Evolutionary conservation across 2,329 filamentous ascomycete species (phyloP).

Genomic region (Aspergillus fumigatiaffinis): DNA sequence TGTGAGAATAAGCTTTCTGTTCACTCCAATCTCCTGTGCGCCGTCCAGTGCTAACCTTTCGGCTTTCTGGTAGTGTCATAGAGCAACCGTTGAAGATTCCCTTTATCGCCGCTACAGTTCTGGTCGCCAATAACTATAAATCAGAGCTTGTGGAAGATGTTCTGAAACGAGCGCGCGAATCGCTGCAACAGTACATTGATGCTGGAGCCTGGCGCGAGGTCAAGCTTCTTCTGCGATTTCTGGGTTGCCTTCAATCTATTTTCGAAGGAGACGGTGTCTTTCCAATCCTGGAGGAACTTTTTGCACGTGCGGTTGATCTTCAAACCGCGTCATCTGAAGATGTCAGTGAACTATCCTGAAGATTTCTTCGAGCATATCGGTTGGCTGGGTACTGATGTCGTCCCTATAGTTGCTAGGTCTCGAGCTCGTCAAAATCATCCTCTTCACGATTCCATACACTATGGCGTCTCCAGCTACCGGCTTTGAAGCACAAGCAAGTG

Average conservation of each 20-base stretch:
- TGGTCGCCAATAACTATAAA: slow-evolving; percentile 74
- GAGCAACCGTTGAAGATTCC: slow-evolving; percentile 99
- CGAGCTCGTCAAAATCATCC: slow-evolving; percentile 93
- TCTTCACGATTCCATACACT: slow-evolving; percentile 88
- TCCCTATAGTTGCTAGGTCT: slow-evolving; percentile 56
- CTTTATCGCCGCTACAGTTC: slow-evolving; percentile 78
- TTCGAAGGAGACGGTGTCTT: slow-evolving; percentile 84
- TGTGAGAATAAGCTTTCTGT: slow-evolving; percentile 19
- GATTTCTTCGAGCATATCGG: not conserved
- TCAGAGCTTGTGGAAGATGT: slow-evolving; percentile 70
- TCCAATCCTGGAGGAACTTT: slow-evolving; percentile 81
- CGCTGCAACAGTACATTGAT: slow-evolving; percentile 64
- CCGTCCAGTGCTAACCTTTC: slow-evolving; percentile 15
- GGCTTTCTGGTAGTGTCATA: slow-evolving; percentile 48
- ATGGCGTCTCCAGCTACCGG: slow-evolving; percentile 69
- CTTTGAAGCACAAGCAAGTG: slow-evolving; percentile 68
- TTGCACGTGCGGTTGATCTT: slow-evolving; percentile 82
- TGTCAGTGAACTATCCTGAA: slow-evolving; percentile 51
- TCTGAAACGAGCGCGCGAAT: slow-evolving; percentile 58
- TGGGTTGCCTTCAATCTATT: slow-evolving; percentile 78
- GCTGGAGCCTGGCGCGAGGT: slow-evolving; percentile 82
- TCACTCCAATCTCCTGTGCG: not conserved
- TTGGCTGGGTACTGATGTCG: slow-evolving; percentile 11
- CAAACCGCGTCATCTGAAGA: slow-evolving; percentile 93
- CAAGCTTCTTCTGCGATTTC: slow-evolving; percentile 83